These are phyloP conservation scores for Geotrichum australiense DNA, from an alignment of 1,139 yeast species.

Conservation along the genomic window DNA sequence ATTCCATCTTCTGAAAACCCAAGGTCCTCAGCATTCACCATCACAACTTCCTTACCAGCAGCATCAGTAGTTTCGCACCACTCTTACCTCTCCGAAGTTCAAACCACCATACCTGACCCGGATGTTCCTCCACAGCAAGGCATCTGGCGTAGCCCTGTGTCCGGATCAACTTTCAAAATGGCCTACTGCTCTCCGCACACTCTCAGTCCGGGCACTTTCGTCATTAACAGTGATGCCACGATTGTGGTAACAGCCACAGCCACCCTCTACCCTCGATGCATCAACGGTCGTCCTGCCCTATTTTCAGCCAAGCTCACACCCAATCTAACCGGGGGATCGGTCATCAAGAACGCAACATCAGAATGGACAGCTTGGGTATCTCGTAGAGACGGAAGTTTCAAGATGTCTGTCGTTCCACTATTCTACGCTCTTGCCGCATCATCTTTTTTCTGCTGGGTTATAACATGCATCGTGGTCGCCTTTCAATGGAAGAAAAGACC, in stretches of 20 bases:
- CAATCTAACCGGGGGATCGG: neutral
- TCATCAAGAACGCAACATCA: constrained; percentile 10
- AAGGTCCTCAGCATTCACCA: neutral
- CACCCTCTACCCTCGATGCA: constrained; percentile 18
- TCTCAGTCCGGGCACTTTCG: constrained; percentile 18
- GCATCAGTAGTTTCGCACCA: neutral
- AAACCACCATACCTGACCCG: no score
- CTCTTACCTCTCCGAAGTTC: neutral
- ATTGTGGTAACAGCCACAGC: constrained; percentile 9
- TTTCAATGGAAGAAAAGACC: constrained; percentile 45
- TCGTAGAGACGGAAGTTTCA: constrained; percentile 12
- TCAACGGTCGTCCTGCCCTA: constrained; percentile 21
- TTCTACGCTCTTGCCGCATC: constrained; percentile 57
- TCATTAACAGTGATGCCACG: constrained; percentile 7
- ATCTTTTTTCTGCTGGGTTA: constrained; percentile 56
- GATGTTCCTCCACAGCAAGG: constrained; percentile 10
- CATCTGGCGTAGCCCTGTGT: constrained; percentile 13
- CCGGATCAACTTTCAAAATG: constrained; percentile 1
- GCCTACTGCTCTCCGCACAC: constrained; percentile 22
- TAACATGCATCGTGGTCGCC: constrained; percentile 48
- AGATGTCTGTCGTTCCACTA: constrained; percentile 34
- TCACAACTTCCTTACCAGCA: neutral
- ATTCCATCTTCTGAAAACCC: neutral
- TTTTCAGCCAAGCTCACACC: constrained; percentile 5
- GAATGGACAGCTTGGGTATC: constrained; percentile 22